These are phyloP conservation scores for Dactylorhiza incarnata DNA, from an alignment of 106 monocot species.

Conservation along the genomic window DNA sequence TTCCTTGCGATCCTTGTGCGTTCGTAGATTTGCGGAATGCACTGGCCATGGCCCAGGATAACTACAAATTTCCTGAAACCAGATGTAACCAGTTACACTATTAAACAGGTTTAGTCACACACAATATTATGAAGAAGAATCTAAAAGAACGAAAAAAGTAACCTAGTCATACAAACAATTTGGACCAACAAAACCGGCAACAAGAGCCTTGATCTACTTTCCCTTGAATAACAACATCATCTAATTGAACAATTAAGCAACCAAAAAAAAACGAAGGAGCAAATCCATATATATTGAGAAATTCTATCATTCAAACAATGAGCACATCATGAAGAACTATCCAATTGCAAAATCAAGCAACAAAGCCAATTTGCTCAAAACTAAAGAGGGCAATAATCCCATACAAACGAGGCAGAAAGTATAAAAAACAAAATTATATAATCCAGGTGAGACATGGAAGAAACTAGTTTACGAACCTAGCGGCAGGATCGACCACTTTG, in stretches of 20 bases:
- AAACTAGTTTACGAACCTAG: slow-evolving; percentile 18
- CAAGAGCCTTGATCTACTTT: background rate
- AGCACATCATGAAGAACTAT: background rate
- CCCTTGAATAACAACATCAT: background rate
- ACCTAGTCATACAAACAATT: background rate
- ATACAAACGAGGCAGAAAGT: too few relatives aligned
- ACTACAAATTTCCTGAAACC: too few relatives aligned
- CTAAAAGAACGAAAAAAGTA: background rate
- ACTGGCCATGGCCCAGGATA: too few relatives aligned
- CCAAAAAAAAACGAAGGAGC: background rate
- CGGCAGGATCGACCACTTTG: slow-evolving; percentile 45
- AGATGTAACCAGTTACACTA: too few relatives aligned
- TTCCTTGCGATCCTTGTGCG: too few relatives aligned
- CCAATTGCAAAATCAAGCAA: background rate
- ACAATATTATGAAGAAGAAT: background rate
- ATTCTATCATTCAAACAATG: background rate
- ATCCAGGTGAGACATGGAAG: background rate
- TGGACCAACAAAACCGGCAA: background rate
- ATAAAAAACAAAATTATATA: background rate
- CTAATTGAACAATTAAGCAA: background rate
- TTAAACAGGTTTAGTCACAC: background rate
- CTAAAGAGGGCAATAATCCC: too few relatives aligned
- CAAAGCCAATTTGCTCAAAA: background rate
- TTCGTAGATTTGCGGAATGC: too few relatives aligned
- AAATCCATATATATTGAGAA: background rate